Base-by-base conservation (phyloP, 805 yeast species). In the Vanderwaltozyma tropicalis region DNA sequence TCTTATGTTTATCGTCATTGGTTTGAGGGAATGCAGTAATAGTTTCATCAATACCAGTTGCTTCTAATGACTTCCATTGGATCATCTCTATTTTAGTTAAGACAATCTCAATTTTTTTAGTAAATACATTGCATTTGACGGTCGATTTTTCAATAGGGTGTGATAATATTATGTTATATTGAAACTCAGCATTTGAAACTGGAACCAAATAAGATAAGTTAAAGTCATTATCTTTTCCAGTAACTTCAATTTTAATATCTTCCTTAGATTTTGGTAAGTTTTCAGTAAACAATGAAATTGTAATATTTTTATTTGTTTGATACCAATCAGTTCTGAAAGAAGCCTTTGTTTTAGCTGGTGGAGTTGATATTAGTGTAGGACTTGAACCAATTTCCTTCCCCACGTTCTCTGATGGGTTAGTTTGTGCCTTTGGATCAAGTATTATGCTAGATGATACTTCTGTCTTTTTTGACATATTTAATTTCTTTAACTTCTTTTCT, bases 91-190 rank as follows among this genome's bases (percentile, higher is more conserved):
- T 12, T 53, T 87, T 87, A 19, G 32, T 52, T 29, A 88, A 60
- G n/a, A 56, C 56, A 8, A 87, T 53, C 57, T 89, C 96, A 3
- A 89, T 47, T 50, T 89, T 89, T 16, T 92, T 81, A 1, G 79
- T 64, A 49, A 73, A 77, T 2, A 87, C 71, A 11, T 63, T 67
- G 47, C 57, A 73, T 0, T 63, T 50, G 1, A 79, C 70, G 16
- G 60, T 45, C 0, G 51, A 55, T 1, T 76, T 63, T 20, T 61
- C 70, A 21, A 89, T 76, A 16, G 58, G 62, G 12, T 66, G 71
- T 37, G 54, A 70, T 26, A 84, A 61, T 2, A 74, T 77, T 9
- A 73, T 74, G 33, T 61, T 57, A 48, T 75, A 83, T 41, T 63
- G 67, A 57, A 78, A 84, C 43, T 74, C 78, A 1, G 81, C 66